Evolutionary conservation across 2,329 filamentous ascomycete genomes (phyloP).

Genomic region (Cladosporium sp.): DNA sequence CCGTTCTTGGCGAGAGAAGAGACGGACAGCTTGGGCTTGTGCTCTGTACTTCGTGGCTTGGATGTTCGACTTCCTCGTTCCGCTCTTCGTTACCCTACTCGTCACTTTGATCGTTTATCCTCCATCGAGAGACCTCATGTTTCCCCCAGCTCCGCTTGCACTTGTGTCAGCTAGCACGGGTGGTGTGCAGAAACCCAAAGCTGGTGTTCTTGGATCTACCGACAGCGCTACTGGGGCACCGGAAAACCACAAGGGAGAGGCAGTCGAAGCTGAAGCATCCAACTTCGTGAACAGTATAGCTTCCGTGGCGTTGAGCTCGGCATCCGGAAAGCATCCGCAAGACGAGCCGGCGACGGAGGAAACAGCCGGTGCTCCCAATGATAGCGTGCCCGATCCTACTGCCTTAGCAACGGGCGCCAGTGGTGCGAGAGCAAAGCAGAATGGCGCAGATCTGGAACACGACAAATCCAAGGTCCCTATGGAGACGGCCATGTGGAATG

Average conservation of each 20-base stretch:
- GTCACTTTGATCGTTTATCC: conserved; percentile 68
- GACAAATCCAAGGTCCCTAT: conserved; percentile 80
- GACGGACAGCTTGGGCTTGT: conserved; percentile 67
- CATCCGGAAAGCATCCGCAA: conserved; percentile 74
- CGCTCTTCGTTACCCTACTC: conserved; percentile 58
- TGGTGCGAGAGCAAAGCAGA: conserved; percentile 54
- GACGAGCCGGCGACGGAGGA: conserved; percentile 57
- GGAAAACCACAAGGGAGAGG: conserved; percentile 80
- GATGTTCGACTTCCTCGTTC: conserved; percentile 69
- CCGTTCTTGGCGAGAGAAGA: conserved; percentile 74
- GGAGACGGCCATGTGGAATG: conserved; percentile 73
- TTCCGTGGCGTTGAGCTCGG: conserved; percentile 70
- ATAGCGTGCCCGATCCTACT: conserved; percentile 61
- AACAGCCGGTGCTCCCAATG: conserved; percentile 44
- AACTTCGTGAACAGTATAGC: conserved; percentile 76
- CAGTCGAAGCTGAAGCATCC: conserved; percentile 77
- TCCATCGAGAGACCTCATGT: conserved; percentile 61
- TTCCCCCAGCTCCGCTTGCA: conserved; percentile 75
- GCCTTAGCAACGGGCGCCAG: conserved; percentile 55
- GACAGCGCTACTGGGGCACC: conserved; percentile 79
- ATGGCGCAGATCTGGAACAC: conserved; percentile 56
- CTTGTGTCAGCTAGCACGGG: conserved; percentile 70
- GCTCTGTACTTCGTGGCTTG: conserved; percentile 65
- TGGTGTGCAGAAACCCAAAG: conserved; percentile 72
- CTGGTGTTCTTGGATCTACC: conserved; percentile 72